Base-by-base conservation (phyloP, 306 rosid species). In the Acacia confusa region DNA sequence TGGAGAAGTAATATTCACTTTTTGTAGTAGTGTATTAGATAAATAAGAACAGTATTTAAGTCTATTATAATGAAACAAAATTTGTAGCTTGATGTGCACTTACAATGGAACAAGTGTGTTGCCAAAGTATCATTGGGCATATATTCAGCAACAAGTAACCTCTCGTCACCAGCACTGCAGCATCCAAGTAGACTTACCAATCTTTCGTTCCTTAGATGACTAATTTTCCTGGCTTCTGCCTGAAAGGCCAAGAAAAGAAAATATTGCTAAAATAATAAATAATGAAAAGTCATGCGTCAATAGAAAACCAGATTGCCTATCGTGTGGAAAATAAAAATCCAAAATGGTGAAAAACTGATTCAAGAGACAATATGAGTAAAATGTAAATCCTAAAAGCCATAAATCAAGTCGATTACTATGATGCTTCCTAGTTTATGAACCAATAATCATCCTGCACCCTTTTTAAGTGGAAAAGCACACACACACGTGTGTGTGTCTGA, bases 71-170 rank as follows among this genome's bases (percentile, higher is more conserved):
- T 80, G 70, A 66, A 79, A 84, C 19, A 70, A 72, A 50, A 80
- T 66, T 40, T 68, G 47, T 36, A 11, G 55, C 36, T 53, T 74
- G 44, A 20, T 19, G 74, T 71, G 52, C 30, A 88, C 99, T 89
- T 89, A 95, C 98, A 95, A 74, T 95, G 99, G 64, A 95, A 95
- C 79, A 93, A 92, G 90, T 95, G 98, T 70, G 93, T 95, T 19
- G 99, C 99, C 87, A 95, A 83, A 28, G 97, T 95, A 76, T 95
- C 99, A 19, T 91, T 93, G 79, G 96, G 87, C 97, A 95, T 90
- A 72, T 82, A 93, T 77, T 95, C 97, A 22, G 98, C 92, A 84
- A 95, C 96, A 76, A 93, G 98, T 78, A 95, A 76, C 90, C 99
- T 92, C 85, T 95, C 98, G 6, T 95, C 98, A 60, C 94, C 97